A percentile compares a stretch with the other conserved stretches of the same genome.
Conservation (phyloP, 2,329 filamentous ascomycete genomes). For the Biscogniauxia mediterranea region DNA sequence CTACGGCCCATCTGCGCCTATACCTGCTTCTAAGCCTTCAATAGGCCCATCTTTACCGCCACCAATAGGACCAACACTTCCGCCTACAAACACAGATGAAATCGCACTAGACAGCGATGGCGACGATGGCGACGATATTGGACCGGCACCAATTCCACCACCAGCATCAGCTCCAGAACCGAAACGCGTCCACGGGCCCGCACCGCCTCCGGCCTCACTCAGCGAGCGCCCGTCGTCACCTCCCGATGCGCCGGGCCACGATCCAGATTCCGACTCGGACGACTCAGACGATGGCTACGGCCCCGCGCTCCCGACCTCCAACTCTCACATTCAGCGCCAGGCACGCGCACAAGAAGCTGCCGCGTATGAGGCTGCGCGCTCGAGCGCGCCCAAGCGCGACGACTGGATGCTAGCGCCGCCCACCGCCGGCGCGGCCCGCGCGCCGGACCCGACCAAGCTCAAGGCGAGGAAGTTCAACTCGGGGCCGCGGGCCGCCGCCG, state of each 20-base stretch:
- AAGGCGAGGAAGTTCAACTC: conserved; percentile 81
- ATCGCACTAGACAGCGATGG: conserved; percentile 45
- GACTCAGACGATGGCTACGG: conserved; percentile 59
- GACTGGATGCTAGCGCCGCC: conserved; percentile 82
- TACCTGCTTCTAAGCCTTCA: conserved; percentile 2
- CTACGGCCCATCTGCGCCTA: conserved; percentile 23
- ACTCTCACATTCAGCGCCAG: conserved; percentile 28
- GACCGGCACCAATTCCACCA: conserved; percentile 7
- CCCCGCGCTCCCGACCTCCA: conserved; percentile 53
- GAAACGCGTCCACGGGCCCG: conserved; percentile 40
- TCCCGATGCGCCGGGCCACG: conserved; percentile 27
- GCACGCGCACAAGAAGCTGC: conserved; percentile 31
- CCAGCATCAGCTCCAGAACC: conserved; percentile 13
- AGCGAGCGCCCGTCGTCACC: conserved; percentile 35
- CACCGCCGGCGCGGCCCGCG: conserved; percentile 52
- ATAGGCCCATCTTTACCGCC: conserved; percentile 12
- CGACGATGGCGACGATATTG: conserved; percentile 32
- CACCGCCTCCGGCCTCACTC: conserved; percentile 42
- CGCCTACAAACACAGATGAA: conserved; percentile 39
- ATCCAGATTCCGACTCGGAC: conserved; percentile 40
- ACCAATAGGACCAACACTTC: conserved; percentile 10
- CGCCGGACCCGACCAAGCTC: conserved; percentile 78
- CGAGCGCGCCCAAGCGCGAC: conserved; percentile 64
- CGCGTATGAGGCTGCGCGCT: conserved; percentile 27
- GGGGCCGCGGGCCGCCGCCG: conserved; percentile 42